phyloP scores from a whole-genome alignment of 1,284 basidiomycete species.

The Trametes hirsuta region DNA sequence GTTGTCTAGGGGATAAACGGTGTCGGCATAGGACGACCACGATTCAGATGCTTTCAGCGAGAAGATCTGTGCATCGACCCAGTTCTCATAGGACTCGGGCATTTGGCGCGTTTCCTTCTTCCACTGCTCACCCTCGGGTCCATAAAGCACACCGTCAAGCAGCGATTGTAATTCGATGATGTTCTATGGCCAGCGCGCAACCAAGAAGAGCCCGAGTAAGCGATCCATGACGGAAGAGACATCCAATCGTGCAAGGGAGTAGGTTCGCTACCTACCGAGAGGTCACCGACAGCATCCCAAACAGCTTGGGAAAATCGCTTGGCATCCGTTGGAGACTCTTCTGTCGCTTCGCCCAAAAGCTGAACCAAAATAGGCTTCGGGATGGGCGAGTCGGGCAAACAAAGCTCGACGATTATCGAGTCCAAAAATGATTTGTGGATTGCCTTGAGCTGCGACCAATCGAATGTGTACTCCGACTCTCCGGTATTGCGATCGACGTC shows the following conservation, averaged over 20 bases:
- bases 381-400: slow-evolving; percentile 67
- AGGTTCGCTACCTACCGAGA: slow-evolving; percentile 55
- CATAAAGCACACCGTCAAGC: slow-evolving; percentile 59
- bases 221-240: neutral
- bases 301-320: slow-evolving; percentile 74
- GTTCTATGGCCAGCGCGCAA: slow-evolving; percentile 44
- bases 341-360: slow-evolving; percentile 67
- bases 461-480: slow-evolving; percentile 54
- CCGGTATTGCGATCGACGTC: slow-evolving; percentile 38
- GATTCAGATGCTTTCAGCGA: slow-evolving; percentile 59
- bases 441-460: slow-evolving; percentile 58
- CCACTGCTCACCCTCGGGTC: slow-evolving; percentile 52
- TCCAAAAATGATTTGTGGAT: slow-evolving; percentile 77
- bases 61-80: slow-evolving; percentile 66
- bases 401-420: slow-evolving; percentile 77
- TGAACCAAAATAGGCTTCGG: slow-evolving; percentile 65
- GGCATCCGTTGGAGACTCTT: slow-evolving; percentile 69
- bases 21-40: slow-evolving; percentile 53
- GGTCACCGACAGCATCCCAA: slow-evolving; percentile 78
- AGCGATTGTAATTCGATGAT: slow-evolving; percentile 65
- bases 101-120: slow-evolving; percentile 50
- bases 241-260: neutral
- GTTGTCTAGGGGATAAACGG: slow-evolving; percentile 61
- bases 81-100: slow-evolving; percentile 60
- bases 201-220: neutral